Conservation (phyloP, 208 protist species). For the Trypanosoma brucei region DNA sequence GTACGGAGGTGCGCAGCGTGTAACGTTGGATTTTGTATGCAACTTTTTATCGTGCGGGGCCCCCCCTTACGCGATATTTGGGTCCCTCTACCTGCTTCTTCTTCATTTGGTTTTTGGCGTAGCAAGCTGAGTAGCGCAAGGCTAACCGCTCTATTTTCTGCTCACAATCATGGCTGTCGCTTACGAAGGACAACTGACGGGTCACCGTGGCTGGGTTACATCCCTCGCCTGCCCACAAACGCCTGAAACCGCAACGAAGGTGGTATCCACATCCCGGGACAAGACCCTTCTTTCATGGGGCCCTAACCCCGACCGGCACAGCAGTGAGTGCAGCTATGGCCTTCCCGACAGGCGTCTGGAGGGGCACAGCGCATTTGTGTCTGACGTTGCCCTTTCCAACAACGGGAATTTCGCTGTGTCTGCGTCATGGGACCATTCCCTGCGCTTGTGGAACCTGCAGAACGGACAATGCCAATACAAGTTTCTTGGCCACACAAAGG, state of each 20-base stretch:
- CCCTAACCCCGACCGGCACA: conserved; percentile 79
- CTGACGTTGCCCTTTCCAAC: conserved; percentile 97
- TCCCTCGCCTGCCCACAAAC: conserved; percentile 74
- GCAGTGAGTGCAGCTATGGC: conserved; percentile 71
- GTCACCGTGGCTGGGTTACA: conserved; percentile 96
- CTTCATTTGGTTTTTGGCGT: background rate
- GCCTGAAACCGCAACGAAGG: conserved; percentile 75
- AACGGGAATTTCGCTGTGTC: conserved; percentile 98
- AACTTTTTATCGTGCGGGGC: too few species aligned
- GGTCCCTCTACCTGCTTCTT: background rate
- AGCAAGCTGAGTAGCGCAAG: conserved; percentile 6
- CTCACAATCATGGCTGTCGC: conserved; percentile 38
- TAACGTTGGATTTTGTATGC: too few species aligned
- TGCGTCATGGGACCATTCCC: conserved; percentile 97
- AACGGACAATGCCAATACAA: conserved; percentile 90
- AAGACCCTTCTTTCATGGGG: conserved; percentile 96
- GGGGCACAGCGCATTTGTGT: conserved; percentile 94
- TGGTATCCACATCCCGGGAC: conserved; percentile 93
- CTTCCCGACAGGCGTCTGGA: conserved; percentile 71
- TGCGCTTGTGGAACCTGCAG: conserved; percentile 98
- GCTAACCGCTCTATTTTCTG: background rate
- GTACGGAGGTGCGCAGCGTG: too few species aligned
- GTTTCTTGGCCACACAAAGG: conserved; percentile 98
- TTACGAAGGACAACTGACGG: conserved; percentile 90
- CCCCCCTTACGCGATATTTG: background rate